Conservation (phyloP, 2,329 filamentous ascomycete species). For the Aspergillus pseudoterreus region DNA sequence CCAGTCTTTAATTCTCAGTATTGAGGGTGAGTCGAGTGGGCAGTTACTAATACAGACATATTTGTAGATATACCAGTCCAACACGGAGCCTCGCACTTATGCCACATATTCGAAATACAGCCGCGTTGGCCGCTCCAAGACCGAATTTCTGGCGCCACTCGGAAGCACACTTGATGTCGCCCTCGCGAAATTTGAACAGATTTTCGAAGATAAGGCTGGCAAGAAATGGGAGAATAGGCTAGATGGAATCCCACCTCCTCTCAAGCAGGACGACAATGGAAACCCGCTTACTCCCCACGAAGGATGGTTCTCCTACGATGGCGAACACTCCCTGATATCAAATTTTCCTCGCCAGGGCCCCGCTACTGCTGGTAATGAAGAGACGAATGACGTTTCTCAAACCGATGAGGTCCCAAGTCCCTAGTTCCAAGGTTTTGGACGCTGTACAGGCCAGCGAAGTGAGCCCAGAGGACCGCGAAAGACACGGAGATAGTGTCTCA, state of each 20-base stretch:
- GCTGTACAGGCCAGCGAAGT: no score
- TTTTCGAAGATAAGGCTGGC: constrained; percentile 58
- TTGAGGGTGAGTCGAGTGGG: neutral
- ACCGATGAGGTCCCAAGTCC: neutral
- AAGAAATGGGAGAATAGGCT: constrained; percentile 54
- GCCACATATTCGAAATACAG: constrained; percentile 53
- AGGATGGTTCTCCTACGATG: constrained; percentile 31
- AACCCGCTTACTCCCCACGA: constrained; percentile 21
- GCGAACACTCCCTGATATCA: constrained; percentile 17
- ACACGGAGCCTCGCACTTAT: constrained; percentile 58
- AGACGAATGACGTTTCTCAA: neutral
- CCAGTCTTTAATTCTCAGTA: neutral
- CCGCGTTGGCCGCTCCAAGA: constrained; percentile 25
- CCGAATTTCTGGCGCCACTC: constrained; percentile 31
- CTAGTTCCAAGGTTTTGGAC: no score
- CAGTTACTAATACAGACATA: neutral
- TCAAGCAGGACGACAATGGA: constrained; percentile 23
- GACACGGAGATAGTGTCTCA: no score
- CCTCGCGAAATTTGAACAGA: constrained; percentile 50
- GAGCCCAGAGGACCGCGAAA: no score
- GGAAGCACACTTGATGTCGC: constrained; percentile 38
- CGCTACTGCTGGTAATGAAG: neutral
- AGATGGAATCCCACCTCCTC: constrained; percentile 12
- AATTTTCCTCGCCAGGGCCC: constrained; percentile 16
- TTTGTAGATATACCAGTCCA: constrained; percentile 65